These are phyloP conservation scores for Phytophthora colocasiae DNA, from an alignment of 352 stramenopile genomes.

Conservation along the genomic window DNA sequence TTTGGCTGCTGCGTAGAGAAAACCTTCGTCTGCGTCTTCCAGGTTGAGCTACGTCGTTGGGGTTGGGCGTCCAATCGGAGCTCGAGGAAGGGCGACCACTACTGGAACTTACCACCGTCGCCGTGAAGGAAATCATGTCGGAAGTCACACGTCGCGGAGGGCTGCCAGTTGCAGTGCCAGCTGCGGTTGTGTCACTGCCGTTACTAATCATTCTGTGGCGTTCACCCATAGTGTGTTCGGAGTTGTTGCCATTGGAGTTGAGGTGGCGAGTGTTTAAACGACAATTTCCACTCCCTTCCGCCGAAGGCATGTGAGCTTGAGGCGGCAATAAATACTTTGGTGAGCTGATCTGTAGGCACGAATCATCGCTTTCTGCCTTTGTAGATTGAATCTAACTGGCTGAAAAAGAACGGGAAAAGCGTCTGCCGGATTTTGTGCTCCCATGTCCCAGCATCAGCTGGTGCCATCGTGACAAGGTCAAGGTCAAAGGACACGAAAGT, in stretches of 20 bases:
- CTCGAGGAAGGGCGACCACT: constrained; percentile 7
- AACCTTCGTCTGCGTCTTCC: constrained; percentile 17
- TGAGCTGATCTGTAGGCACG: constrained; percentile 18
- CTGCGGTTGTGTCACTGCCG: constrained; percentile 28
- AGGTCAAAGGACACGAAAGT: constrained; percentile 18
- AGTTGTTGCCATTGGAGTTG: not conserved
- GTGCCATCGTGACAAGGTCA: constrained; percentile 16
- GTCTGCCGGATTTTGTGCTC: constrained; percentile 22
- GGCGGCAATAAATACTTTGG: constrained; percentile 25
- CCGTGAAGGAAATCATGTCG: constrained; percentile 62
- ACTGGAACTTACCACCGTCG: constrained; percentile 30
- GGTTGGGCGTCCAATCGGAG: constrained; percentile 6
- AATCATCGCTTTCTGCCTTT: not conserved
- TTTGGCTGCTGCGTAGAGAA: not conserved
- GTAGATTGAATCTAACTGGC: not conserved
- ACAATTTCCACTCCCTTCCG: not conserved
- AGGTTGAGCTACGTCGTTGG: constrained; percentile 2
- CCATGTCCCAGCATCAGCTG: constrained; percentile 20
- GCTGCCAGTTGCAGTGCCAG: constrained; percentile 3
- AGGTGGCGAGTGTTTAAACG: constrained; percentile 13
- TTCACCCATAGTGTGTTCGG: not conserved
- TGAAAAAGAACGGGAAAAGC: not conserved
- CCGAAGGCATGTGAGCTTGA: constrained; percentile 14
- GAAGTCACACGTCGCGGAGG: constrained; percentile 38
- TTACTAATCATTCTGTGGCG: constrained; percentile 23